Conservation (phyloP, 805 yeast genomes). For the Saccharomycopsis babjevae region DNA sequence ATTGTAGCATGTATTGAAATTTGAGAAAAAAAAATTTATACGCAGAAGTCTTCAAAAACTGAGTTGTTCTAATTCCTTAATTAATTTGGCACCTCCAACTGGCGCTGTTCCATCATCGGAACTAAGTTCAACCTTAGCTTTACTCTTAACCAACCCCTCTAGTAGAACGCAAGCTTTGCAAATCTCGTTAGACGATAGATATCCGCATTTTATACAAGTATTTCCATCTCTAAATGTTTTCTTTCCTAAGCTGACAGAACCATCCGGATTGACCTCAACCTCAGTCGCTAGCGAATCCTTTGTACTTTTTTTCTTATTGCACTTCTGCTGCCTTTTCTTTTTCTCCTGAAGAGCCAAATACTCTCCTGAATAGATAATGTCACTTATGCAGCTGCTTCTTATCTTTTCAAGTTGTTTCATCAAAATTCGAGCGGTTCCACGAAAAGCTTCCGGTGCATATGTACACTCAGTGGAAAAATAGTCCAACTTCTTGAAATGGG, state of each 20-base stretch:
- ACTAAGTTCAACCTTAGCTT: conserved; percentile 57
- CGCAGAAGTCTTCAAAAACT: conserved; percentile 52
- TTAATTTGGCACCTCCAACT: conserved; percentile 50
- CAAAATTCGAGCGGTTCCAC: conserved; percentile 93
- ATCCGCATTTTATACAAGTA: conserved; percentile 83
- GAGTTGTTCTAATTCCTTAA: conserved; percentile 53
- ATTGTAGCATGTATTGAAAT: neutral
- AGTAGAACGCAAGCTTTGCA: conserved; percentile 90
- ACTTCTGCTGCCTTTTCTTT: conserved; percentile 30
- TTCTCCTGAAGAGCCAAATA: conserved; percentile 55
- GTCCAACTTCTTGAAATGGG: conserved; percentile 90
- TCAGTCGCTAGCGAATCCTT: conserved; percentile 25
- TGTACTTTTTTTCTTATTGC: conserved; percentile 24
- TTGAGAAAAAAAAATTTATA: too few relatives aligned
- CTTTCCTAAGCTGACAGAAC: conserved; percentile 41
- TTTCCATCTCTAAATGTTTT: conserved; percentile 48
- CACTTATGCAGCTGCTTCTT: conserved; percentile 88
- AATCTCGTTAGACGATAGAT: conserved; percentile 73
- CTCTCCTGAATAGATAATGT: conserved; percentile 91
- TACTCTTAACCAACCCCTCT: conserved; percentile 69
- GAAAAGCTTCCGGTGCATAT: conserved; percentile 95
- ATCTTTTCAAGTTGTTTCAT: conserved; percentile 84
- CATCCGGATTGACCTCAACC: conserved; percentile 47
- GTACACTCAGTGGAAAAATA: conserved; percentile 96
- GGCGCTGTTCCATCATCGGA: conserved; percentile 32